Evolutionary conservation across 352 stramenopile genomes (phyloP).

Genomic region (Pythium apleroticum): DNA sequence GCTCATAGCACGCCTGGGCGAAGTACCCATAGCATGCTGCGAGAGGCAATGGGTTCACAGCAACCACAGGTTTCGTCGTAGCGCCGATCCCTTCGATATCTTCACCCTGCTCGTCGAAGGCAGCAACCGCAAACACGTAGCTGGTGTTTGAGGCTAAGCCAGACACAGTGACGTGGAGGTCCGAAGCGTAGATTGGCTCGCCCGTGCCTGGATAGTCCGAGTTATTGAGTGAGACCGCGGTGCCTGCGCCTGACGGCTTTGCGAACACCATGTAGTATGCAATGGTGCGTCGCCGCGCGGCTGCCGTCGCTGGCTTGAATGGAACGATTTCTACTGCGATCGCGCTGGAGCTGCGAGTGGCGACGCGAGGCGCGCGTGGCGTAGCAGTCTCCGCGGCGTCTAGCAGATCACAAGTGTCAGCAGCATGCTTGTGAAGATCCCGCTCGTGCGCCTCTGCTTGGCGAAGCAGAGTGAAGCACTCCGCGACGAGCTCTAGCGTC

Average conservation of each 20-base stretch:
- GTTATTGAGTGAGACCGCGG: slow-evolving; percentile 78
- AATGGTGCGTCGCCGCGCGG: slow-evolving; percentile 34
- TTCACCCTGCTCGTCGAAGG: slow-evolving; percentile 62
- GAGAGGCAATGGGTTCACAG: slow-evolving; percentile 66
- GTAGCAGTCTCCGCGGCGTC: slow-evolving; percentile 10
- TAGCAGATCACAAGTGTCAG: background rate
- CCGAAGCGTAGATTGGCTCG: slow-evolving; percentile 36
- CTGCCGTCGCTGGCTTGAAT: slow-evolving; percentile 33
- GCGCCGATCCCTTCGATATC: slow-evolving; percentile 69
- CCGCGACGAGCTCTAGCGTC: slow-evolving; percentile 23
- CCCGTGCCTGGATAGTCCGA: slow-evolving; percentile 61
- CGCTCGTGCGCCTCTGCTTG: slow-evolving; percentile 44
- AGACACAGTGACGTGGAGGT: slow-evolving; percentile 40
- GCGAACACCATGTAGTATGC: slow-evolving; percentile 81
- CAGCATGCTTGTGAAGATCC: slow-evolving; percentile 30
- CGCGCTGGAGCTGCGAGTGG: slow-evolving; percentile 50
- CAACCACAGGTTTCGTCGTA: slow-evolving; percentile 56
- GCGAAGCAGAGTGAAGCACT: slow-evolving; percentile 46
- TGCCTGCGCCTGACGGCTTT: slow-evolving; percentile 67
- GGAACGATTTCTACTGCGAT: slow-evolving; percentile 50
- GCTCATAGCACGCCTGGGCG: slow-evolving; percentile 46
- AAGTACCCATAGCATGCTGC: slow-evolving; percentile 74
- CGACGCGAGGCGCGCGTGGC: slow-evolving; percentile 46
- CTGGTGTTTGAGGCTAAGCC: slow-evolving; percentile 64
- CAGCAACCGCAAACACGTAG: slow-evolving; percentile 84